phyloP scores from a whole-genome alignment of 2,329 filamentous ascomycete genomes.

The Microdochium bolleyi region DNA sequence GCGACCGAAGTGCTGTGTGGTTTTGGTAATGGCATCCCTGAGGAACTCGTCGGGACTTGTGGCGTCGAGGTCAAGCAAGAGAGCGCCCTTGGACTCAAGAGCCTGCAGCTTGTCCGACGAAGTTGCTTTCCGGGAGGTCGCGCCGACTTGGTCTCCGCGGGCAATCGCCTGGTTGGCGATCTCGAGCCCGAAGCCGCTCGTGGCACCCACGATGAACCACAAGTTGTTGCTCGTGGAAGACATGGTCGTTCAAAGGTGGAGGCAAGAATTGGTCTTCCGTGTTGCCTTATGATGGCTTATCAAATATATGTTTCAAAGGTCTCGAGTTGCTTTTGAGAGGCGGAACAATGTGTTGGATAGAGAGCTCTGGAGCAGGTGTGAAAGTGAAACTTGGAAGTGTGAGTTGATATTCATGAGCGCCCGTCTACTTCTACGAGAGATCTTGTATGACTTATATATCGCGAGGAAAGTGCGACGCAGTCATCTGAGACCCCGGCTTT shows the following conservation, averaged over 20 bases:
- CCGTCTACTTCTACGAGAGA: no score
- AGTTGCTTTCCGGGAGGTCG: constrained; percentile 31
- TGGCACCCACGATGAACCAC: constrained; percentile 46
- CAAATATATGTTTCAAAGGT: no score
- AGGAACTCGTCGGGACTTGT: constrained; percentile 28
- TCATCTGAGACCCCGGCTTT: no score
- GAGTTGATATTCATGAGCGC: no score
- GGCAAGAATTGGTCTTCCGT: no score
- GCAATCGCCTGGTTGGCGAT: constrained; percentile 34
- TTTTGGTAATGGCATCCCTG: constrained; percentile 16
- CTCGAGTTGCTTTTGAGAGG: no score
- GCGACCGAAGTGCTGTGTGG: constrained; percentile 14
- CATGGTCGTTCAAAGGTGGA: background rate
- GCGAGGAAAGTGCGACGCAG: no score
- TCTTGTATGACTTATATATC: no score
- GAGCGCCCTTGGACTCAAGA: constrained; percentile 33
- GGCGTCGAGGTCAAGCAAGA: constrained; percentile 36
- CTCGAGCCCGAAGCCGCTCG: constrained; percentile 40
- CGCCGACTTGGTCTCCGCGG: constrained; percentile 40
- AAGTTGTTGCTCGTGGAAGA: constrained; percentile 15
- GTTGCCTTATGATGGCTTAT: no score
- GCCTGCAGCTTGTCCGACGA: constrained; percentile 24
- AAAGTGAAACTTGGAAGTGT: no score
- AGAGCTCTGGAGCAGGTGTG: no score
- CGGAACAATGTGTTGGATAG: no score